phyloP scores from a whole-genome alignment of 1,284 basidiomycete species.

The Malassezia vespertilionis region DNA sequence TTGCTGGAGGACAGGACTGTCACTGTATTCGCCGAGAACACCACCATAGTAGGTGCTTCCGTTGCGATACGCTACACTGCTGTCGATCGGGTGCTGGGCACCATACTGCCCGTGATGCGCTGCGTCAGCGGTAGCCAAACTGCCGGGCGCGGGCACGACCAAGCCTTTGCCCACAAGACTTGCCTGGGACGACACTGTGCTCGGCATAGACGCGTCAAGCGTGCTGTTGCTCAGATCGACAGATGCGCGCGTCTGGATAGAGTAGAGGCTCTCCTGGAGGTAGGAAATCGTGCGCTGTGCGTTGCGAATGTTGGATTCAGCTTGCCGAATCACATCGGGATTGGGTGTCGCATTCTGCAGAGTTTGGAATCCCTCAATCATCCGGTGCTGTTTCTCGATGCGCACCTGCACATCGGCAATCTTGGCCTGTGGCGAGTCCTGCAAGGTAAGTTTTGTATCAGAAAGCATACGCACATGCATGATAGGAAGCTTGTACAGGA shows the following conservation, averaged over 20 bases:
- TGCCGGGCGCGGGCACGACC: too few species aligned
- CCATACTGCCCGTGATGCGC: neutral
- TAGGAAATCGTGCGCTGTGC: constrained; percentile 73
- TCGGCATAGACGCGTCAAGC: too few species aligned
- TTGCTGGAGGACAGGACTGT: too few species aligned
- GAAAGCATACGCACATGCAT: too few species aligned
- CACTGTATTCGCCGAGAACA: neutral
- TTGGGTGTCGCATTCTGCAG: constrained; percentile 72
- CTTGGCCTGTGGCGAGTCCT: constrained; percentile 59
- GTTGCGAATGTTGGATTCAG: constrained; percentile 74
- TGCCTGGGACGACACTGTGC: neutral
- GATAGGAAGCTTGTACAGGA: too few species aligned
- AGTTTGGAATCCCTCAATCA: constrained; percentile 71
- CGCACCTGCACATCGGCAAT: constrained; percentile 79
- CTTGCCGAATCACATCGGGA: constrained; percentile 64
- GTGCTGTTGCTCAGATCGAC: constrained; percentile 16
- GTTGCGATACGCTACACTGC: constrained; percentile 16
- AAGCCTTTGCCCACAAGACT: too few species aligned
- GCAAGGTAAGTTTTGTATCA: too few species aligned
- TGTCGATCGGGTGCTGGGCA: constrained; percentile 10
- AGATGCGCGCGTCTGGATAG: constrained; percentile 62
- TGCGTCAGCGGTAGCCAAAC: neutral
- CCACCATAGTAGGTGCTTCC: neutral
- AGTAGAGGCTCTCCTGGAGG: constrained; percentile 72
- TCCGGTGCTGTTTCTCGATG: constrained; percentile 82